These are phyloP conservation scores for Baorangia bicolor DNA, from an alignment of 768 basidiomycete species.

Conservation along the genomic window DNA sequence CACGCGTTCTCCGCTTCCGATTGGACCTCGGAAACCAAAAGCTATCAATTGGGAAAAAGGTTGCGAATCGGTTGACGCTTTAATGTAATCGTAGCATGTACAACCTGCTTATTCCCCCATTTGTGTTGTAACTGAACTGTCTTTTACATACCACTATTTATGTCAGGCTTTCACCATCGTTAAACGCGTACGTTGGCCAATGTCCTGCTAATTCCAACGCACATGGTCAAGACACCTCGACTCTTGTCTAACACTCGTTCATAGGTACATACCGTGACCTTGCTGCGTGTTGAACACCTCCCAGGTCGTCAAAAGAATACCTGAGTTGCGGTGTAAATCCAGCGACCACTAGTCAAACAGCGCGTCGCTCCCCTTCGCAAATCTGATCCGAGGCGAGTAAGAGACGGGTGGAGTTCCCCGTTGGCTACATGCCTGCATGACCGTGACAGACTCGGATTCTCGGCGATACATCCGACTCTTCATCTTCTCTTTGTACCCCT, in stretches of 20 bases:
- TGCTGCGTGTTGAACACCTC: not conserved
- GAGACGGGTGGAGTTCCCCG: not conserved
- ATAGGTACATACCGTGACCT: not conserved
- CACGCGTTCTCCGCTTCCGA: not conserved
- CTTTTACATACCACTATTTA: not conserved
- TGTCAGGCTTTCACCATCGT: not conserved
- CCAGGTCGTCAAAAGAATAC: constrained; percentile 1
- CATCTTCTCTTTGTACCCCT: not conserved
- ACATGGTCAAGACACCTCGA: not conserved
- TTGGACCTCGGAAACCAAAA: constrained; percentile 8
- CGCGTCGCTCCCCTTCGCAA: constrained; percentile 2
- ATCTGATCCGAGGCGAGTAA: constrained; percentile 24
- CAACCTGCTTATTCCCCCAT: constrained; percentile 9
- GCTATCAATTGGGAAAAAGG: not conserved
- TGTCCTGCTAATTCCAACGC: not conserved
- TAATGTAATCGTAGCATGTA: constrained; percentile 7
- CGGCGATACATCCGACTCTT: not conserved
- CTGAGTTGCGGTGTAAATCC: constrained; percentile 18
- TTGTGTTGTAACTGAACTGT: not conserved
- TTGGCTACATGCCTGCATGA: not conserved
- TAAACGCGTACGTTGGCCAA: not conserved
- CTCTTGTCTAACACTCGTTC: not conserved
- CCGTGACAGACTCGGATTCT: constrained; percentile 7
- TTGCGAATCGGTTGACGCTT: constrained; percentile 5
- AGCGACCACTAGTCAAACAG: not conserved